phyloP scores from a whole-genome alignment of 164 flowering plant species.

The Piper betle region DNA sequence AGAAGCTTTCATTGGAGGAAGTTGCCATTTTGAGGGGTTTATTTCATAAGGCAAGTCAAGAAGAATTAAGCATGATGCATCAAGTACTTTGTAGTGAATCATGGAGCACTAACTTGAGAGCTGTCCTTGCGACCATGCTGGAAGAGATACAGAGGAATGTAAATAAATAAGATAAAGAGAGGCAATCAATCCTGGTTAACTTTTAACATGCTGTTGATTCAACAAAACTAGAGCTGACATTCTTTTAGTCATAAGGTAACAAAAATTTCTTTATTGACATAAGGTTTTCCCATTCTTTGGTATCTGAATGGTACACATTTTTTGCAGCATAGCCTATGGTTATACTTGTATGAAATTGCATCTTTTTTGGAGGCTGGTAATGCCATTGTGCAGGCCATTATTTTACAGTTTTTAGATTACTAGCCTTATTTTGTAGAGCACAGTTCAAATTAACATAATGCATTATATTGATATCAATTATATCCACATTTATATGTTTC shows the following conservation, averaged over 20 bases:
- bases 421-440: too few relatives aligned
- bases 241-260: slow-evolving; percentile 10
- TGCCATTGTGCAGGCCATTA: too few relatives aligned
- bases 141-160: slow-evolving; percentile 34
- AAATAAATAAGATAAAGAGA: not conserved
- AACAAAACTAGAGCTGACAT: slow-evolving; percentile 3
- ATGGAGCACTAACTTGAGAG: slow-evolving; percentile 24
- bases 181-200: not conserved
- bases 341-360: too few relatives aligned
- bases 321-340: not conserved
- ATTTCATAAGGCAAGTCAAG: slow-evolving; percentile 35
- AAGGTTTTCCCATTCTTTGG: slow-evolving; percentile 2
- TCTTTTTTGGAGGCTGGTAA: too few relatives aligned
- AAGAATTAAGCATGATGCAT: slow-evolving; percentile 36
- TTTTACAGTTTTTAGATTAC: too few relatives aligned
- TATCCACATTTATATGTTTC: too few relatives aligned
- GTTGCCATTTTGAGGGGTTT: slow-evolving; percentile 24
- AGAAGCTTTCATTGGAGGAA: slow-evolving; percentile 13
- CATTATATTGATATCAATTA: too few relatives aligned
- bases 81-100: slow-evolving; percentile 30
- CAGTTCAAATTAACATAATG: too few relatives aligned
- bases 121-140: slow-evolving; percentile 22
- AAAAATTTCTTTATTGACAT: not conserved
- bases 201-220: not conserved
- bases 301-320: not conserved